Percentiles rank a stretch among this genome's conserved stretches.
Evolutionary conservation across 139 green algal species (phyloP).

Genomic region (Tetradesmus lagerheimii): DNA sequence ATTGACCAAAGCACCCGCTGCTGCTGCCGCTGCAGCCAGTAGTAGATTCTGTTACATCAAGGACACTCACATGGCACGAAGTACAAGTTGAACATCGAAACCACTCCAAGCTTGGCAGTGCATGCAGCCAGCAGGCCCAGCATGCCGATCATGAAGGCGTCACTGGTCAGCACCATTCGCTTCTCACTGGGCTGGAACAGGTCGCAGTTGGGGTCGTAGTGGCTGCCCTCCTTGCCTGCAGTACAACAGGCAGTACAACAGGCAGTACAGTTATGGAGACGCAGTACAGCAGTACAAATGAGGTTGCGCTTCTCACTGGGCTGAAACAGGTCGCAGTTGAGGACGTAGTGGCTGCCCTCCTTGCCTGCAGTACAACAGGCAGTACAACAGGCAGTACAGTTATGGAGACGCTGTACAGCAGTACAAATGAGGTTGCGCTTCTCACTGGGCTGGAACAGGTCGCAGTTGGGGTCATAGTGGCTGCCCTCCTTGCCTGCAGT

Average conservation of each 20-base stretch:
- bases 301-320: too few species aligned
- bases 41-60: too few species aligned
- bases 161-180: conserved; percentile 77
- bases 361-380: conserved; percentile 67
- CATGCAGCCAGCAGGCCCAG: conserved; percentile 79
- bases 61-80: conserved; percentile 80
- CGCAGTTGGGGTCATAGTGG: conserved; percentile 91
- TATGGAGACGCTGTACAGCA: too few species aligned
- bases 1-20: too few species aligned
- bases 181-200: conserved; percentile 79
- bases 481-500: conserved; percentile 81
- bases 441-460: conserved; percentile 84
- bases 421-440: not conserved
- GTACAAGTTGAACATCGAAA: conserved; percentile 91
- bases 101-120: conserved; percentile 77
- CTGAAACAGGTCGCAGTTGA: too few species aligned
- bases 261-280: too few species aligned
- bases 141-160: conserved; percentile 84
- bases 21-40: too few species aligned
- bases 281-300: too few species aligned
- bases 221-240: too few species aligned
- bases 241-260: too few species aligned
- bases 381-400: not conserved
- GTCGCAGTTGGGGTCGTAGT: conserved; percentile 90
- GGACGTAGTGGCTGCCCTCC: too few species aligned